These are phyloP conservation scores for Cytospora mali DNA, from an alignment of 2,329 filamentous ascomycete species.

Conservation along the genomic window DNA sequence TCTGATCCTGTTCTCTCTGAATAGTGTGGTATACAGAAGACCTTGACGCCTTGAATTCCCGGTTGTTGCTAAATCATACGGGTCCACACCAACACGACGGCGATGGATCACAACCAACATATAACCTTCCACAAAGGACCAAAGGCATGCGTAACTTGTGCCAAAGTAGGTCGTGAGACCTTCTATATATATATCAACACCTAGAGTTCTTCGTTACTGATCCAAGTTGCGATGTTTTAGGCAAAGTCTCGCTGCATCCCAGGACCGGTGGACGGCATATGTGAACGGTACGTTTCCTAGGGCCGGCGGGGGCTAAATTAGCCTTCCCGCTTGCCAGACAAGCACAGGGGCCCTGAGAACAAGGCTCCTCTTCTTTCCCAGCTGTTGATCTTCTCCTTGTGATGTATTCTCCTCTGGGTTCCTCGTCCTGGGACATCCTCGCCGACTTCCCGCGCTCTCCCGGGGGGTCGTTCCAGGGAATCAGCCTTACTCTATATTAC, in stretches of 20 bases:
- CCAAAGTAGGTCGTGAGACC: constrained; percentile 37
- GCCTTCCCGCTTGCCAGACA: not conserved
- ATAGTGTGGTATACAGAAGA: not conserved
- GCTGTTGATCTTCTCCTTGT: not conserved
- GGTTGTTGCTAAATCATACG: not conserved
- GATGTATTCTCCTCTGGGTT: too few relatives aligned
- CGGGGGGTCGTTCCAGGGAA: constrained; percentile 6
- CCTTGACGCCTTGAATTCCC: not conserved
- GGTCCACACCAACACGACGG: not conserved
- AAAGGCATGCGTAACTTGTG: constrained; percentile 53
- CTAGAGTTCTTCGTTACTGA: not conserved
- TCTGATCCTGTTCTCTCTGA: not conserved
- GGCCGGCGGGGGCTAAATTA: not conserved
- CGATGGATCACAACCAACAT: constrained; percentile 19
- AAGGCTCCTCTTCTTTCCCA: not conserved
- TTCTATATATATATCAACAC: too few relatives aligned
- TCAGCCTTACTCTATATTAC: not conserved
- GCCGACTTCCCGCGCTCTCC: too few relatives aligned
- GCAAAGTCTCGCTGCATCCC: constrained; percentile 55
- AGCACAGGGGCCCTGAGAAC: too few relatives aligned
- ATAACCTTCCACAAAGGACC: constrained; percentile 43
- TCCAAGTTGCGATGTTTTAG: not conserved
- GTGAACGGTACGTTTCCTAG: constrained; percentile 47
- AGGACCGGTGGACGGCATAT: constrained; percentile 45
- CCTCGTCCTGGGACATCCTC: too few relatives aligned